These are phyloP conservation scores for Aspergillus ibericus DNA, from an alignment of 2,329 filamentous ascomycete genomes.

Conservation along the genomic window DNA sequence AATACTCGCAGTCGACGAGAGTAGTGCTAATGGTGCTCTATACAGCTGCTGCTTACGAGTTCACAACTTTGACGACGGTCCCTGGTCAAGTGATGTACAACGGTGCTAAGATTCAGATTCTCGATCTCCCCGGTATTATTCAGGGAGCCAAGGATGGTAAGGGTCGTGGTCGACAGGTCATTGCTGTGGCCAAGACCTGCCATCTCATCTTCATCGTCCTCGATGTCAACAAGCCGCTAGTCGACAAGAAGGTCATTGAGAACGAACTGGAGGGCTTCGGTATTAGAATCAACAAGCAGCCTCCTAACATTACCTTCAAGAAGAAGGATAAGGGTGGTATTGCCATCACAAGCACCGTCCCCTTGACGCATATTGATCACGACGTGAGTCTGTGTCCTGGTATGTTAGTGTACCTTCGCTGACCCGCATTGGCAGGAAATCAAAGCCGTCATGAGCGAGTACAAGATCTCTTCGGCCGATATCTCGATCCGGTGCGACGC, in stretches of 20 bases:
- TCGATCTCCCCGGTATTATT: slow-evolving; percentile 97
- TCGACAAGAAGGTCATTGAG: slow-evolving; percentile 95
- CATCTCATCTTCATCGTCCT: slow-evolving; percentile 98
- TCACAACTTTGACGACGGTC: slow-evolving; percentile 96
- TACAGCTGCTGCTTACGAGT: slow-evolving; percentile 87
- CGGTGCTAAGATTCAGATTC: slow-evolving; percentile 95
- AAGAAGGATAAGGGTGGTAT: slow-evolving; percentile 99
- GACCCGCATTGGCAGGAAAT: slow-evolving; percentile 63
- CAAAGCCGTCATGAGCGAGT: slow-evolving; percentile 96
- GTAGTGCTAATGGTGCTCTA: slow-evolving; percentile 22
- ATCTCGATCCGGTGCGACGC: slow-evolving; percentile 98
- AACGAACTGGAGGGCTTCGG: slow-evolving; percentile 94
- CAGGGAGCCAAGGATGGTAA: slow-evolving; percentile 98
- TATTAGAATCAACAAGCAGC: slow-evolving; percentile 94
- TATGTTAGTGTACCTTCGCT: slow-evolving; percentile 3
- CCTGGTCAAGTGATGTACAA: slow-evolving; percentile 96
- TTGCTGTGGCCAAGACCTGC: slow-evolving; percentile 97
- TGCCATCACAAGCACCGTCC: slow-evolving; percentile 91
- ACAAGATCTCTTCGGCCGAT: slow-evolving; percentile 93
- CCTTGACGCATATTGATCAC: slow-evolving; percentile 85
- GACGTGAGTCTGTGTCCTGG: slow-evolving; percentile 53
- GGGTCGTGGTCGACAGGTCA: slow-evolving; percentile 95
- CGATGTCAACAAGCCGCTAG: slow-evolving; percentile 96
- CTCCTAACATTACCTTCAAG: slow-evolving; percentile 97
- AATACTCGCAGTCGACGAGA: neutral